These are phyloP conservation scores for Microcyclospora tardicrescens DNA, from an alignment of 2,329 filamentous ascomycete genomes.

Conservation along the genomic window DNA sequence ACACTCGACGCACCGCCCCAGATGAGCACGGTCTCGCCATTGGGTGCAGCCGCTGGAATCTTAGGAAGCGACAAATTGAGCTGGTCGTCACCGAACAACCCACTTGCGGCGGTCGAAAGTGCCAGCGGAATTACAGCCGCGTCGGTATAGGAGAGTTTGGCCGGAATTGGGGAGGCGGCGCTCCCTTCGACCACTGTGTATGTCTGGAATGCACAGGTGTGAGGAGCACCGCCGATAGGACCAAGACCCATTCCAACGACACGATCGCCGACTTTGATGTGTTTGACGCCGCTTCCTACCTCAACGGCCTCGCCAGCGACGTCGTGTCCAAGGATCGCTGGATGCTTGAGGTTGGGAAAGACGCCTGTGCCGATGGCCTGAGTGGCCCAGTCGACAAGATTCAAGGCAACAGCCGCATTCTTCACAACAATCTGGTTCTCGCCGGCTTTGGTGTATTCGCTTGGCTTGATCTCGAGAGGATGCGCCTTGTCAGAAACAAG, in stretches of 20 bases:
- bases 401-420: background rate
- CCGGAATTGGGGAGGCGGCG: constrained; percentile 6
- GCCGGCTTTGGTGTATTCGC: background rate
- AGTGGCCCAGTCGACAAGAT: background rate
- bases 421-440: background rate
- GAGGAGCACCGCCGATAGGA: too few relatives aligned
- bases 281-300: constrained; percentile 43
- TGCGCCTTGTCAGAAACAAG: background rate
- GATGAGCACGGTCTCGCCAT: constrained; percentile 28
- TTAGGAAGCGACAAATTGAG: background rate
- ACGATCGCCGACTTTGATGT: constrained; percentile 47
- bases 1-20: constrained; percentile 42
- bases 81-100: constrained; percentile 8
- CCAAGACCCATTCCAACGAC: constrained; percentile 24
- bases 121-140: constrained; percentile 12
- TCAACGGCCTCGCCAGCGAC: constrained; percentile 50
- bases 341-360: background rate
- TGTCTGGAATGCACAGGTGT: constrained; percentile 6
- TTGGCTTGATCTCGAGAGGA: background rate
- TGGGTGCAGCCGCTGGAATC: background rate
- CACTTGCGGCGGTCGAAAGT: constrained; percentile 10
- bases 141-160: constrained; percentile 7
- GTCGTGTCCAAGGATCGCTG: constrained; percentile 46
- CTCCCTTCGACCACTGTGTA: constrained; percentile 6
- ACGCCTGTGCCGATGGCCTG: background rate